Percentiles rank a stretch among this genome's conserved stretches.
These are phyloP conservation scores for Rosellinia necatrix DNA, from an alignment of 2,329 filamentous ascomycete genomes.

Conservation along the genomic window DNA sequence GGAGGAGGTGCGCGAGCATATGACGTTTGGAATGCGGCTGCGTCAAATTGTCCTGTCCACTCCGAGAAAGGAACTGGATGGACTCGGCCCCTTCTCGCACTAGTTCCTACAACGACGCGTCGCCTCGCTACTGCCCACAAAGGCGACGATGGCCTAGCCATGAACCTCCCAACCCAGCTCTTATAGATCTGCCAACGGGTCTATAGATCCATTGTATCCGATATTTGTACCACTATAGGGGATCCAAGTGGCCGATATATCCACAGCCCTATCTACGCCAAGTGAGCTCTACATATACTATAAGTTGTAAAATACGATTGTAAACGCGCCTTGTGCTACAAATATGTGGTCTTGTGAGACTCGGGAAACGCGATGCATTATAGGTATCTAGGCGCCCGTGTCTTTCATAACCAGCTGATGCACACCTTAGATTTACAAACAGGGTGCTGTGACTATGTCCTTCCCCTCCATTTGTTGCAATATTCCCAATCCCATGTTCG, in stretches of 20 bases:
- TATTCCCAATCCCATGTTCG: too few relatives aligned
- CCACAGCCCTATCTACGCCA: background rate
- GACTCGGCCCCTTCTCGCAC: too few relatives aligned
- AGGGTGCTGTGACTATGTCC: too few relatives aligned
- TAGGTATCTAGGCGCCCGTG: too few relatives aligned
- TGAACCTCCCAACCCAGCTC: background rate
- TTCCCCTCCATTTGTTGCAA: too few relatives aligned
- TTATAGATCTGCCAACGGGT: background rate
- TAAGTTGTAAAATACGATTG: slow-evolving; percentile 1
- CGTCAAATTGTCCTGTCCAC: too few relatives aligned
- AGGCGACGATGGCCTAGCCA: background rate
- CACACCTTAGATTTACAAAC: too few relatives aligned
- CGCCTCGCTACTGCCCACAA: background rate
- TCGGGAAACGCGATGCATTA: too few relatives aligned
- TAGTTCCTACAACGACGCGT: too few relatives aligned
- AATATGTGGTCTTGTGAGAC: background rate
- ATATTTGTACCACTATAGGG: slow-evolving; percentile 22
- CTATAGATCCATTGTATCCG: background rate
- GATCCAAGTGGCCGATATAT: slow-evolving; percentile 7
- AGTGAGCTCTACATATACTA: background rate
- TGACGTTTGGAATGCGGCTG: background rate
- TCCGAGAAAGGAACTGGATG: too few relatives aligned
- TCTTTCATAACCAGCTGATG: too few relatives aligned
- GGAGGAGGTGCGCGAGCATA: background rate
- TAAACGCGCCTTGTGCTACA: background rate